These are phyloP conservation scores for Xylaria curta DNA, from an alignment of 495 filamentous ascomycete species.

Conservation along the genomic window DNA sequence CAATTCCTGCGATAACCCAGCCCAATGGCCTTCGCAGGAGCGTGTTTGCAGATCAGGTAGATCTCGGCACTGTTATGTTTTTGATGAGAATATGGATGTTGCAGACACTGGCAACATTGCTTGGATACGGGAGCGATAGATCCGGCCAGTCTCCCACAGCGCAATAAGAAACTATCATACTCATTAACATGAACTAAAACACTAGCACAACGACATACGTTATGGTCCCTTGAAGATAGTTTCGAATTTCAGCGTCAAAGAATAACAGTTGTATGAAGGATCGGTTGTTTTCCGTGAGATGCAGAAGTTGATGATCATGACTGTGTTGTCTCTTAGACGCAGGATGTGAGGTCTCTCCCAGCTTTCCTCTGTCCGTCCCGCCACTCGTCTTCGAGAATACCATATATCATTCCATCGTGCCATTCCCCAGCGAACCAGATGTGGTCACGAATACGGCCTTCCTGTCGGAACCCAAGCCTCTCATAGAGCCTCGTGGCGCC, in stretches of 20 bases:
- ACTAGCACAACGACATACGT: not conserved
- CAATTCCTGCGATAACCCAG: not conserved
- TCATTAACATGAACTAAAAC: not conserved
- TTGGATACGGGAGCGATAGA: conserved; percentile 5
- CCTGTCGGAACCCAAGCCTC: conserved; percentile 55
- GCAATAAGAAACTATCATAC: not conserved
- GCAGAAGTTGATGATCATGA: not conserved
- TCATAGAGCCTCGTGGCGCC: conserved; percentile 53
- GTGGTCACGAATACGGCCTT: conserved; percentile 55
- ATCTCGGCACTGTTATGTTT: conserved; percentile 22
- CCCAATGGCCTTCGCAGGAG: not conserved
- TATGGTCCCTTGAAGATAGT: not conserved
- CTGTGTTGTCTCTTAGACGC: not conserved
- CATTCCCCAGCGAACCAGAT: conserved; percentile 51
- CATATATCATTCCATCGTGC: conserved; percentile 49
- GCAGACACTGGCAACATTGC: conserved; percentile 17
- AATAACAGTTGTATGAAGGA: not conserved
- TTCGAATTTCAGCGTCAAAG: not conserved
- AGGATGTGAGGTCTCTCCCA: conserved; percentile 21
- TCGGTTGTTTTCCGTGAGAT: not conserved
- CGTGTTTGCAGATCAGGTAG: conserved; percentile 13
- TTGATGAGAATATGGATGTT: conserved; percentile 25
- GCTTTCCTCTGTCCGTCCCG: conserved; percentile 29
- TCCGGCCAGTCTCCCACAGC: not conserved
- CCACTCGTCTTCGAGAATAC: conserved; percentile 60